Evolutionary conservation across 768 basidiomycete species (phyloP), one percentile per base, ranked within the genome.

Genomic region (Leccinum rimulosum): DNA sequence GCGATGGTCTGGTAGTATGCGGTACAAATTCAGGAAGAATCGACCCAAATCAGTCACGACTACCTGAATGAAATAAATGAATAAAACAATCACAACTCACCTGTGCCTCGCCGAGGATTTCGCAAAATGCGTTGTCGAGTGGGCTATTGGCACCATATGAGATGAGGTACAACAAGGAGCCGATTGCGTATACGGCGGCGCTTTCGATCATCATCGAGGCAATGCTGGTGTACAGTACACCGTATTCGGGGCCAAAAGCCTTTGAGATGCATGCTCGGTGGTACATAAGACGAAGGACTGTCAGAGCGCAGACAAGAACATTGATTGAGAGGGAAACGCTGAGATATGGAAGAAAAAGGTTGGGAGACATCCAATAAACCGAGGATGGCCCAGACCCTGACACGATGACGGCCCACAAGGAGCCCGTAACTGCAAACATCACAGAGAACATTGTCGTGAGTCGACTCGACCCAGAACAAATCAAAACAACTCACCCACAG

Each of bases 1-100:
- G 80, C 79, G 36, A 80, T 74, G 68, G 78, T 73, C 80, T 43
- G 35, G 40, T 19, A 19, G 31, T 33, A 11, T 8, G n/a, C 80
- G 35, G 35, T 35, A 2, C 6, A 12, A 35, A 61, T 33, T 33
- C 31, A 33, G 2, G 12, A 22, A 22, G 17, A 50, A 43, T 25
- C 15, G 33, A 25, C 36, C 27, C 17, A 7, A 10, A 38, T 5
- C 15, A 4, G 36, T 63, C 33, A 33, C 31, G 4, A 33, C 14
- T 6, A 12, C 27, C 27, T 27, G 35, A 35, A 35, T 27, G 22
- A 35, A 14, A 11, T 31, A 6, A 31, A 31, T 27, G 33, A 35
- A 35, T 35, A 14, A 35, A 12, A 35, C 12, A 35, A 35, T 33
- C 31, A 35, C 7, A 45, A 40, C 49, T 54, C 33, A 73, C 72